Conservation (phyloP, 768 basidiomycete species). For the Naganishia randhawae region DNA sequence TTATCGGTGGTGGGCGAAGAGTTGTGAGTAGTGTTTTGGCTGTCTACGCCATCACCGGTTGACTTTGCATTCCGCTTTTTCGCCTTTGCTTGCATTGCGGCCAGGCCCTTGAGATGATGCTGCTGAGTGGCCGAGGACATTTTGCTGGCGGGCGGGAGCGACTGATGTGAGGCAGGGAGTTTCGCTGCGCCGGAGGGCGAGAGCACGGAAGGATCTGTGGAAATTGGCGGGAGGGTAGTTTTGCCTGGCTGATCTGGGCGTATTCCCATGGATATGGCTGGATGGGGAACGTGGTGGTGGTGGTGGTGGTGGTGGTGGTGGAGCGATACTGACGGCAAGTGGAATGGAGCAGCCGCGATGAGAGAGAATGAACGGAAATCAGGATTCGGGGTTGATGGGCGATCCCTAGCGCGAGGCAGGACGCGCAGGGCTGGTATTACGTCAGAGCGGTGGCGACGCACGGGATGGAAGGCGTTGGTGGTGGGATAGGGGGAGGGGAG, state of each 20-base stretch:
- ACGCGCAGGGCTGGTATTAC: too few relatives aligned
- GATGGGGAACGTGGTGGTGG: not conserved
- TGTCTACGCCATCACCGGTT: not conserved
- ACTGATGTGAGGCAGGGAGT: not conserved
- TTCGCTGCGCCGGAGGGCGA: not conserved
- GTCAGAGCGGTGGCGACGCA: too few relatives aligned
- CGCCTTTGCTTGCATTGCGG: conserved; percentile 18
- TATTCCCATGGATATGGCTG: too few relatives aligned
- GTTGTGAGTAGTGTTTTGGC: not conserved
- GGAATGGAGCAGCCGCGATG: too few relatives aligned
- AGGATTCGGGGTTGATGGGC: too few relatives aligned
- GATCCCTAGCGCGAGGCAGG: too few relatives aligned
- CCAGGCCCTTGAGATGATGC: conserved; percentile 11
- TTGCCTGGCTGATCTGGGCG: too few relatives aligned
- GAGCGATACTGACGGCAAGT: not conserved
- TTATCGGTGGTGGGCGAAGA: not conserved
- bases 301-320: not conserved
- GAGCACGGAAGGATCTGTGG: not conserved
- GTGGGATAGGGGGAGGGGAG: not conserved
- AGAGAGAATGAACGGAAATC: too few relatives aligned
- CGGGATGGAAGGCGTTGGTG: too few relatives aligned
- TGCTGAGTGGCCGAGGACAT: not conserved
- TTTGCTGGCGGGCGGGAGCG: not conserved
- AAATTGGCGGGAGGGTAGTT: not conserved
- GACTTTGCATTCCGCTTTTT: conserved; percentile 1